phyloP scores from a whole-genome alignment of 2,329 filamentous ascomycete genomes.

The Aspergillus spinulosporus region DNA sequence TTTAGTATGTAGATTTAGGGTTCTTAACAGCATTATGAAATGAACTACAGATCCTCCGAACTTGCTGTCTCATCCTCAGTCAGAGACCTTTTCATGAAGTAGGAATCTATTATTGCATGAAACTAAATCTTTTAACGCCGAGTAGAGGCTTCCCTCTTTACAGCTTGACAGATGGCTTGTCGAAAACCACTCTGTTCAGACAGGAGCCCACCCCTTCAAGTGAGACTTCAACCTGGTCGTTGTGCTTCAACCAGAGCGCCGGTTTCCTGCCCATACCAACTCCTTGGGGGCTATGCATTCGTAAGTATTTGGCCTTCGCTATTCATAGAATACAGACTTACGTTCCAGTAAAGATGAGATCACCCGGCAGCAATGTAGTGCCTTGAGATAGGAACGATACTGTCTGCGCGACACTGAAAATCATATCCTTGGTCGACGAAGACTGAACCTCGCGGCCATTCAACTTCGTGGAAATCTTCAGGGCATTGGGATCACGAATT shows the following conservation, averaged over 20 bases:
- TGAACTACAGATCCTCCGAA: slow-evolving; percentile 21
- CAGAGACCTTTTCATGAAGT: too few relatives aligned
- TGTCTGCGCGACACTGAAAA: slow-evolving; percentile 49
- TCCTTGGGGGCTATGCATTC: slow-evolving; percentile 60
- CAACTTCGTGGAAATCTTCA: slow-evolving; percentile 48
- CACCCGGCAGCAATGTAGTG: slow-evolving; percentile 43
- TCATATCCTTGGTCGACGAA: slow-evolving; percentile 51
- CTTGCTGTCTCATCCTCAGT: neutral
- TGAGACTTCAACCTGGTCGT: slow-evolving; percentile 68
- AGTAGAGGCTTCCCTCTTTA: slow-evolving; percentile 19
- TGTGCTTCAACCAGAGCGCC: slow-evolving; percentile 67
- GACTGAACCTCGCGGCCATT: slow-evolving; percentile 53
- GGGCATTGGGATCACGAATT: slow-evolving; percentile 43
- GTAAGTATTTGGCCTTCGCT: neutral
- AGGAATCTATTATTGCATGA: too few relatives aligned
- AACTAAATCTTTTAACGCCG: too few relatives aligned
- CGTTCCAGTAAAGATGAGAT: slow-evolving; percentile 48
- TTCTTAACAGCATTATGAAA: slow-evolving; percentile 16
- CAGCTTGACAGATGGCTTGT: slow-evolving; percentile 44
- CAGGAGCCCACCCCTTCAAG: slow-evolving; percentile 66
- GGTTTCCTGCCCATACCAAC: slow-evolving; percentile 70
- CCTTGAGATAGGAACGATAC: slow-evolving; percentile 50
- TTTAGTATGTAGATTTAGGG: slow-evolving; percentile 31
- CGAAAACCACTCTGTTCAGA: slow-evolving; percentile 44
- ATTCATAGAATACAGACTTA: slow-evolving; percentile 31